A percentile compares a stretch with the other conserved stretches of the same genome.
Conservation (phyloP, 176 grass and related monocot genomes). For the Carex myosuroides region DNA sequence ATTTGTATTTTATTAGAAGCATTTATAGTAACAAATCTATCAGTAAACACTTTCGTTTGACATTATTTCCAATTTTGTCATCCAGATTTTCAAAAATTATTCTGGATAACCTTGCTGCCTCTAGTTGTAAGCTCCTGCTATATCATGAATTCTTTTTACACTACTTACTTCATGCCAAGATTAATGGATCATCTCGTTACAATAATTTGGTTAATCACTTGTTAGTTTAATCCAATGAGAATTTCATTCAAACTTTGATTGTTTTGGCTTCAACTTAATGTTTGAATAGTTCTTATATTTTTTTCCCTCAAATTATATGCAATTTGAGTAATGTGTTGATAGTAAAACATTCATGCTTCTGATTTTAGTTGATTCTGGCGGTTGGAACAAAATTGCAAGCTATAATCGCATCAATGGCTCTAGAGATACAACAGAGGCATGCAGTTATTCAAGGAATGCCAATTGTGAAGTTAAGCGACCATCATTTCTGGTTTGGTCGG, state of each 20-base stretch:
- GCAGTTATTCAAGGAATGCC: conserved; percentile 90
- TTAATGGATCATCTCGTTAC: background rate
- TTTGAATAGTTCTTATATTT: background rate
- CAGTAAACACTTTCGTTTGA: background rate
- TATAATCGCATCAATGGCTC: conserved; percentile 76
- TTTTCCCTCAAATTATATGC: background rate
- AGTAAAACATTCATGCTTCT: background rate
- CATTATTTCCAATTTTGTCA: conserved; percentile 11
- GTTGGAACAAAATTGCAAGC: conserved; percentile 87
- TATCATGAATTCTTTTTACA: background rate
- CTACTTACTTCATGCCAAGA: background rate
- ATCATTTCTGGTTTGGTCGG: conserved; percentile 79
- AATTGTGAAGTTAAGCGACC: conserved; percentile 64
- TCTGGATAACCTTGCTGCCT: conserved; percentile 63
- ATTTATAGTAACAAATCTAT: conserved; percentile 1
- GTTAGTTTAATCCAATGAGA: too few species aligned
- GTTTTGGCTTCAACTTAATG: background rate
- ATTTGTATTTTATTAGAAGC: background rate
- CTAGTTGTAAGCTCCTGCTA: conserved; percentile 56
- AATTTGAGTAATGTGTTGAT: background rate
- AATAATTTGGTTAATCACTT: background rate
- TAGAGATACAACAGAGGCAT: conserved; percentile 71
- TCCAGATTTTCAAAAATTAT: conserved; percentile 56
- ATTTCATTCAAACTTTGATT: too few species aligned
- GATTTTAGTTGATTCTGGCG: conserved; percentile 63